These are phyloP conservation scores for Millerago galiae DNA, from an alignment of 805 yeast genomes.

Conservation along the genomic window DNA sequence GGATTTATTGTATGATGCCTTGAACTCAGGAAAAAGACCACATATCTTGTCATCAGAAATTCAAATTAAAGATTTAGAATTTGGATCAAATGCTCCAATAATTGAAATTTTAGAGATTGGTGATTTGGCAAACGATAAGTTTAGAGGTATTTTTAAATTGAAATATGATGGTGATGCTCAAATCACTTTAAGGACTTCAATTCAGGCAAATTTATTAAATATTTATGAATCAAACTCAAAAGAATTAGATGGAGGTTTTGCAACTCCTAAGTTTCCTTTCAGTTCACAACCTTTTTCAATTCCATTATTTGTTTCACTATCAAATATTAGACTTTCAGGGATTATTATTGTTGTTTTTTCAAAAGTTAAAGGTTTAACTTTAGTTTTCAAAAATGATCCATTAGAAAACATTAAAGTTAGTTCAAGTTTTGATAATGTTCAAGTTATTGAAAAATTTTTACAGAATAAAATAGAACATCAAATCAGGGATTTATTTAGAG, in stretches of 20 bases:
- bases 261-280: constrained; percentile 59
- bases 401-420: constrained; percentile 74
- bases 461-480: constrained; percentile 80
- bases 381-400: constrained; percentile 87
- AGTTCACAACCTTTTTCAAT: constrained; percentile 66
- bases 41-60: constrained; percentile 65
- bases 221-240: constrained; percentile 39
- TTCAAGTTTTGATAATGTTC: constrained; percentile 81
- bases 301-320: constrained; percentile 69
- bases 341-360: constrained; percentile 81
- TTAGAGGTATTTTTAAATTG: constrained; percentile 76
- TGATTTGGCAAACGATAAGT: constrained; percentile 67
- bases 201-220: constrained; percentile 78
- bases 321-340: constrained; percentile 67
- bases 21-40: constrained; percentile 69
- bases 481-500: constrained; percentile 73
- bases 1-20: constrained; percentile 61
- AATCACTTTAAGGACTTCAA: constrained; percentile 68
- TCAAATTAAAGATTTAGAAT: constrained; percentile 58
- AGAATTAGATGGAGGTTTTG: constrained; percentile 38
- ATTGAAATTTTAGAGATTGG: constrained; percentile 81
- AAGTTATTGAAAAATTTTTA: constrained; percentile 74
- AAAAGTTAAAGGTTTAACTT: constrained; percentile 74
- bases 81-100: constrained; percentile 69
- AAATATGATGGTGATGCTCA: constrained; percentile 72